Base-by-base conservation (phyloP, 2,329 filamentous ascomycete species). In the Alternaria panax region DNA sequence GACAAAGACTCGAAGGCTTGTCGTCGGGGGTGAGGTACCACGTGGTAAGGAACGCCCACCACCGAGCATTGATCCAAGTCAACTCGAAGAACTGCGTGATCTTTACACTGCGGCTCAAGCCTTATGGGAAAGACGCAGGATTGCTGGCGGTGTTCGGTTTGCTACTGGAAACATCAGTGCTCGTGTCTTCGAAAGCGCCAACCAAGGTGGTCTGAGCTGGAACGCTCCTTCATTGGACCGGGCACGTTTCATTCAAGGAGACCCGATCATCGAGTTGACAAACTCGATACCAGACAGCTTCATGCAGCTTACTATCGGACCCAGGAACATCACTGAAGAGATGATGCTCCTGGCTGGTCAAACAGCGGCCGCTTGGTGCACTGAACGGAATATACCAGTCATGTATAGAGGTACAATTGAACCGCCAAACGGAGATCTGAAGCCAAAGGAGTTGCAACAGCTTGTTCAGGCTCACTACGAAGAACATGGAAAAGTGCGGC, bases 311-410 rank as follows among this genome's bases (percentile, higher is more conserved):
- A 63, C 62, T 6, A 62, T 72, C n/a, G 53, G 63, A 22, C 62
- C 73, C 4, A 69, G 40, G 20, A 70, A 77, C 24, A 73, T 79
- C 61, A 70, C 76, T 2, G 70, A 72, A 48, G 75, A 79, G 57
- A 68, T 77, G 58, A 90, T 89, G 87, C 75, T 87, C 59, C 72
- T 88, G 22, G 86, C 84, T 16, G 80, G 81, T 54, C 80, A 83
- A 48, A 75, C 82, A n/a, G 82, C 80, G 7, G 84, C 80, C 14
- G 66, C 72, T 12, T 87, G 84, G 84, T 84, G 83, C 64, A 72
- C 75, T n/a, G 80, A 84, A 41, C 78, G 85, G 18, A 73, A 79
- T 7, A 81, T 87, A 27, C 85, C 85, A 0, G 78, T 80, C 45
- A 78, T 85, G 50, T 86, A 81, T 66, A 75, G 80, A 62, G 83